A percentile compares a stretch with the other conserved stretches of the same genome.
Evolutionary conservation across 306 rosid species (phyloP).

Genomic region (Arachis stenosperma): DNA sequence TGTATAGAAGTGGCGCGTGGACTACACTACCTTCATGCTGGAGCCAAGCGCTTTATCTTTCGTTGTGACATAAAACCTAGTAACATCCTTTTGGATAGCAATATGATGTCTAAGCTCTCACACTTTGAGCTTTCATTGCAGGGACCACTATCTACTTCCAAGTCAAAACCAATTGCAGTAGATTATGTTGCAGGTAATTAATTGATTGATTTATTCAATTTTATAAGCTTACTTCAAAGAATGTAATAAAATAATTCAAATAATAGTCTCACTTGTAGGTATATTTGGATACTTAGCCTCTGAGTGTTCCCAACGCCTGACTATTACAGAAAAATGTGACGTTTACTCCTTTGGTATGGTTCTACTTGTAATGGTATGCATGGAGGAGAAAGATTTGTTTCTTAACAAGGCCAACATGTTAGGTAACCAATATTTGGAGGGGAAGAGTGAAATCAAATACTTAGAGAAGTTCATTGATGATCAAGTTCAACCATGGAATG

Average conservation of each 20-base stretch:
- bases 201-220: neutral
- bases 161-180: neutral
- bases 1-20: no score
- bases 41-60: conserved; percentile 34
- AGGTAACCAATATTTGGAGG: neutral
- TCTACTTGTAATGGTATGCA: conserved; percentile 1
- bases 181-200: neutral
- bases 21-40: conserved; percentile 42
- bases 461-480: neutral
- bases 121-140: neutral
- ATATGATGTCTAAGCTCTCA: conserved; percentile 23
- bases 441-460: no score
- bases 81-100: conserved; percentile 25
- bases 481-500: no score
- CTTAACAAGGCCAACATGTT: no score
- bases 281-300: neutral
- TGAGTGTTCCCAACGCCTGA: rapidly evolving
- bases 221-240: neutral
- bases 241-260: neutral
- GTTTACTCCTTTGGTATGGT: conserved; percentile 16
- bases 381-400: rapidly evolving
- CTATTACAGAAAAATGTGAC: neutral
- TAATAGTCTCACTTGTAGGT: conserved; percentile 10
- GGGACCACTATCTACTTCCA: neutral
- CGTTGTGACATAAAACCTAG: neutral